Conservation (phyloP, 169 alveolate genomes). For the Plasmodium gonderi region DNA sequence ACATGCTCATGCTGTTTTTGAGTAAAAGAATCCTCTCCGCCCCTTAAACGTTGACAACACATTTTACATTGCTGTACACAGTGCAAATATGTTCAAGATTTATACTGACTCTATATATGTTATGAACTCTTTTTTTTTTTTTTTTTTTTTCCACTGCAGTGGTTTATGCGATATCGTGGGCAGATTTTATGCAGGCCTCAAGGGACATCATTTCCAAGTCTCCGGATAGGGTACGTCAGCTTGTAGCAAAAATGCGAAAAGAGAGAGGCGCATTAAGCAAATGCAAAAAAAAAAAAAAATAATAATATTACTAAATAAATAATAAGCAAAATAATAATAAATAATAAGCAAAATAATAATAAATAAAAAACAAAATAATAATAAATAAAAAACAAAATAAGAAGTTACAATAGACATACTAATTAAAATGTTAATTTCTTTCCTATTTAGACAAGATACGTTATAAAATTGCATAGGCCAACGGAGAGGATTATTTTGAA, state of each 20-base stretch:
- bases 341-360: background rate
- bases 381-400: background rate
- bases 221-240: slow-evolving; percentile 29
- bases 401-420: background rate
- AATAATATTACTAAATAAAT: background rate
- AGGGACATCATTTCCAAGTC: slow-evolving; percentile 54
- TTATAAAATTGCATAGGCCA: slow-evolving; percentile 68
- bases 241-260: background rate
- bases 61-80: background rate
- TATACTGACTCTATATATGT: background rate
- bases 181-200: slow-evolving; percentile 53
- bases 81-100: background rate
- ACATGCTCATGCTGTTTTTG: background rate
- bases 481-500: slow-evolving; percentile 47
- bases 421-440: slow-evolving; percentile 12
- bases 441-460: slow-evolving; percentile 61
- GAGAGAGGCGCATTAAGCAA: background rate
- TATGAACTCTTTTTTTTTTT: background rate
- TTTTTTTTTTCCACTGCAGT: slow-evolving; percentile 36
- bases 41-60: background rate
- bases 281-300: background rate
- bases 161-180: slow-evolving; percentile 73
- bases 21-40: background rate
- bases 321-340: background rate
- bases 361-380: no score